Percentiles rank a stretch among this genome's conserved stretches.
Conservation (phyloP, 345 rosid genomes). For the Linum lewisii region DNA sequence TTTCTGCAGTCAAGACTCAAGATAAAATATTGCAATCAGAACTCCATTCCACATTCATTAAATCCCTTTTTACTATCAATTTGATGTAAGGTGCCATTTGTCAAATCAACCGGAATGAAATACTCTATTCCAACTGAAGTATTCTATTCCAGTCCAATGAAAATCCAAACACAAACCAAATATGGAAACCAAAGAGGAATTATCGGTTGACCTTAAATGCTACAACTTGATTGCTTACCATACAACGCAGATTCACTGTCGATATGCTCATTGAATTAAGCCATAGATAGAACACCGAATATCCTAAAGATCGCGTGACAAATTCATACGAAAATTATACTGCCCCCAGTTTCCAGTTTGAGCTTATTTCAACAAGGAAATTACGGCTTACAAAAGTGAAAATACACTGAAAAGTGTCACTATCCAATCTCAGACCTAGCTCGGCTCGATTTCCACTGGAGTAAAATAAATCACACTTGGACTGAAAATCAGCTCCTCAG, state of each 20-base stretch:
- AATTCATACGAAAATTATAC: background rate
- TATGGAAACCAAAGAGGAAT: background rate
- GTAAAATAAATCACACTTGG: background rate
- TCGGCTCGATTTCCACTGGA: background rate
- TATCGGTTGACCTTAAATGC: background rate
- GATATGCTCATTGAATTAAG: background rate
- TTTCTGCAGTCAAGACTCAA: background rate
- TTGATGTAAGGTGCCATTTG: slow-evolving; percentile 1
- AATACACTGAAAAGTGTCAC: background rate
- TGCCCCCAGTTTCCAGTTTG: too few species aligned
- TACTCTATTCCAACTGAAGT: background rate
- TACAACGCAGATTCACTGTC: background rate
- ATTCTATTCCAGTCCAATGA: background rate
- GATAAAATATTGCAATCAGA: background rate
- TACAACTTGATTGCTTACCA: background rate
- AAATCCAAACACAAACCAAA: background rate
- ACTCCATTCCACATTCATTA: background rate
- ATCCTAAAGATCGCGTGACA: background rate
- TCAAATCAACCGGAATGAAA: background rate
- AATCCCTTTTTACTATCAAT: background rate
- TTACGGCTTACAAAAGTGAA: too few species aligned
- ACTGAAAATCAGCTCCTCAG: background rate
- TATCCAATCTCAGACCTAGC: background rate
- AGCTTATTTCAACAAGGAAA: too few species aligned
- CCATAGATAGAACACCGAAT: too few species aligned